Conservation (phyloP, 768 basidiomycete genomes). For the Mycena pura region DNA sequence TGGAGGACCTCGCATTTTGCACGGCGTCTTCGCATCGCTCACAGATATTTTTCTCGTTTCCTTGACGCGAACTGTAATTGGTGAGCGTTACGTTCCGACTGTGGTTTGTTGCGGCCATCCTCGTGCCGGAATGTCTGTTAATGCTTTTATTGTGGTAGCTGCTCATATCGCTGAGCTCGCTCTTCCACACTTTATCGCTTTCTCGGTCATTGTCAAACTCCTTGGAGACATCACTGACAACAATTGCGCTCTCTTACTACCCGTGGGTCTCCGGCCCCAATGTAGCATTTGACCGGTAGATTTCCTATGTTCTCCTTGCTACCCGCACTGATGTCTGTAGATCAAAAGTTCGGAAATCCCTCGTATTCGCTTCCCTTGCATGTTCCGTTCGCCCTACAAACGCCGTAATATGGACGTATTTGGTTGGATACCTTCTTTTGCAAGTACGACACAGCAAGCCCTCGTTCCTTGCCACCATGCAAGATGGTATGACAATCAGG, state of each 20-base stretch:
- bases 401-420: constrained; percentile 81
- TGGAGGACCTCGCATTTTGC: constrained; percentile 73
- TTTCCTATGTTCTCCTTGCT: neutral
- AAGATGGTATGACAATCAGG: constrained; percentile 53
- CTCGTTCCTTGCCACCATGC: constrained; percentile 40
- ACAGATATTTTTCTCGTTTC: constrained; percentile 80
- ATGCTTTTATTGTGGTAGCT: constrained; percentile 51
- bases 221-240: constrained; percentile 86
- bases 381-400: constrained; percentile 91
- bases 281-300: constrained; percentile 48
- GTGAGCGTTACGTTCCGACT: constrained; percentile 60
- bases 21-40: constrained; percentile 76
- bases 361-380: constrained; percentile 74
- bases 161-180: constrained; percentile 81
- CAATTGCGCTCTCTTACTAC: constrained; percentile 77
- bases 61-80: constrained; percentile 64
- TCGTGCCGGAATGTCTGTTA: neutral
- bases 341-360: constrained; percentile 40
- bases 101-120: constrained; percentile 59
- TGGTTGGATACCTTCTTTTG: constrained; percentile 67
- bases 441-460: constrained; percentile 45
- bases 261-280: constrained; percentile 65
- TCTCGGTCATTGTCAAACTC: constrained; percentile 94
- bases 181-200: constrained; percentile 86
- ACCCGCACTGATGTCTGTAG: constrained; percentile 26